Evolutionary conservation across 75 land plant species (phyloP).

Genomic region (Picea glauca): DNA sequence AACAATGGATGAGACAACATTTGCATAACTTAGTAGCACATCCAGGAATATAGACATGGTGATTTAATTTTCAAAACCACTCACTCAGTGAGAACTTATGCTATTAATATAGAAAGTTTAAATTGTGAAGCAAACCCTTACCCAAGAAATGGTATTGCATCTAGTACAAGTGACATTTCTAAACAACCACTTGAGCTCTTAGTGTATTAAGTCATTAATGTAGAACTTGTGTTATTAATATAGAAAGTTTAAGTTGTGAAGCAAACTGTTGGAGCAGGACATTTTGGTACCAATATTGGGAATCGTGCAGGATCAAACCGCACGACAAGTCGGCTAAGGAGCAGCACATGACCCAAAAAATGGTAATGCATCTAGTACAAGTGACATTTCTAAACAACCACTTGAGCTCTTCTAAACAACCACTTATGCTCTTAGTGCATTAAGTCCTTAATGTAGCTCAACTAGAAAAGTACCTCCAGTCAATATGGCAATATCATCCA

Average conservation of each 20-base stretch:
- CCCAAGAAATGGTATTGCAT: no score
- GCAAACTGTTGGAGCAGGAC: neutral
- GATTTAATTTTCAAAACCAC: neutral
- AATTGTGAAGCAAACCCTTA: neutral
- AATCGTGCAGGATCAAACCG: no score
- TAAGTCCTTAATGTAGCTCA: neutral
- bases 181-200: no score
- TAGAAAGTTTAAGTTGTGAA: neutral
- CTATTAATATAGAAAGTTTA: neutral
- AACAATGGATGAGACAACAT: neutral
- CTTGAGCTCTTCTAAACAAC: no score
- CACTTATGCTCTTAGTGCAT: neutral
- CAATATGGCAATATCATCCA: constrained; percentile 85
- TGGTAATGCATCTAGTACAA: no score
- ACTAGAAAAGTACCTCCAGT: constrained; percentile 59
- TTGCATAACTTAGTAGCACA: neutral
- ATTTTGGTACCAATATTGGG: no score
- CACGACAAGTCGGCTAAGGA: no score
- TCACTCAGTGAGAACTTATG: neutral
- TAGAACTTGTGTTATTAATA: neutral
- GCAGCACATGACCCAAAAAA: no score
- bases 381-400: no score
- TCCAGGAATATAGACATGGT: neutral
- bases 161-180: no score
- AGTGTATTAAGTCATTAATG: neutral